Base-by-base conservation (phyloP, 2,329 filamentous ascomycete genomes). In the Didymella arachidicola region DNA sequence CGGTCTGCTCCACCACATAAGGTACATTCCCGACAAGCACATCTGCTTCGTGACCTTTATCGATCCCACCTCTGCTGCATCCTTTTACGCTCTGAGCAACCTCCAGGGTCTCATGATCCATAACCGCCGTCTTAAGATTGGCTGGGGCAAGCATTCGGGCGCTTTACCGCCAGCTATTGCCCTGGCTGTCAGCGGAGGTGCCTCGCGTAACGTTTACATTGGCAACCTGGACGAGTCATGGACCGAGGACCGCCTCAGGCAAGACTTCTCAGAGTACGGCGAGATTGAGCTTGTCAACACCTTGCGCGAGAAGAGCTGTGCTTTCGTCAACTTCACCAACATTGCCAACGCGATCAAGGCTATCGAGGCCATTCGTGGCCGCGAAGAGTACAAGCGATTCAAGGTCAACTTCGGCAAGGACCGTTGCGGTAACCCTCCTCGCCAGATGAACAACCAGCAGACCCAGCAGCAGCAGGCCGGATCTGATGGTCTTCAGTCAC, bases 371-470 rank as follows among this genome's bases (percentile, higher is more conserved):
- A 88, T 99, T 65, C 88, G 95, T 57, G 91, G 93, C 73, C 93
- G 93, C 74, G 95, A 98, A 42, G 95, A 99, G 73, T 99, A 99
- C 84, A 92, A 89, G 79, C 88, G 95, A 71, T 99, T 99, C 87
- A 99, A 99, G 85, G 94, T 99, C 77, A 99, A 99, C 82, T 99
- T 99, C 76, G 95, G 95, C 79, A 99, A 99, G 82, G 95, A 99
- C 76, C 89, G 95, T 56, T 99, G 95, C 72, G 95, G 95, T 67
- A 99, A 99, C 80, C 90, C 95, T 51, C 95, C 95, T 43, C 89
- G 95, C 60, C 95, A 98, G 80, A 85, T 91, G 66, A 87, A 89
- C 76, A 86, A 74, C 62, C 80, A 82, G 61, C 77, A 81, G 50
- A 82, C 83, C 66, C 81, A 89, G 66, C 82, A 84, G 52, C 89